These are phyloP conservation scores for Gleditsia sinensis DNA, from an alignment of 306 rosid genomes.

Conservation along the genomic window DNA sequence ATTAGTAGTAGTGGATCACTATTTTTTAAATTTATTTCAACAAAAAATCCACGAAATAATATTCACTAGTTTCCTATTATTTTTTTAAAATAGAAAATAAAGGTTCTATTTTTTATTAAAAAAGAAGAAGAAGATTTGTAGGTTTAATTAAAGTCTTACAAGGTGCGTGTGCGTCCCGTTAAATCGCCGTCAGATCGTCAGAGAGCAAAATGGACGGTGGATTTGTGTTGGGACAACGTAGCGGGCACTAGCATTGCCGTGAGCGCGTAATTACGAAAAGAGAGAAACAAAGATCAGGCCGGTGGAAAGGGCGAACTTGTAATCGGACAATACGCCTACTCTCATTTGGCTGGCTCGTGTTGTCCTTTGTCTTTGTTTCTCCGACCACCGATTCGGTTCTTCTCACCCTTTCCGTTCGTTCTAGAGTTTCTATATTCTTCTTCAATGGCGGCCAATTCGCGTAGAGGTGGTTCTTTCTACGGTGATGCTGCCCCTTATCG, in stretches of 20 bases:
- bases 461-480: slow-evolving; percentile 46
- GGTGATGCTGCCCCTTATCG: slow-evolving; percentile 66
- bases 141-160: neutral
- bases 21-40: too few relatives aligned
- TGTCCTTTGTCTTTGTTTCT: neutral
- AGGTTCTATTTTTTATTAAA: too few relatives aligned
- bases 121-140: too few relatives aligned
- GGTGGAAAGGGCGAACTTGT: neutral
- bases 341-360: neutral
- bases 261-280: neutral
- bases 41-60: too few relatives aligned
- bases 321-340: neutral
- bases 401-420: neutral
- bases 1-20: too few relatives aligned
- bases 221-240: neutral
- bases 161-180: neutral
- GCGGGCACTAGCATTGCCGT: too few relatives aligned
- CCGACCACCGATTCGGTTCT: neutral
- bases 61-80: too few relatives aligned
- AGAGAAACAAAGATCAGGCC: neutral
- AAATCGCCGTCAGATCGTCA: neutral
- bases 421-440: slow-evolving; percentile 29
- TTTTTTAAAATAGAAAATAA: too few relatives aligned
- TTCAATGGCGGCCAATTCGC: slow-evolving; percentile 63
- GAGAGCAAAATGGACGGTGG: neutral